phyloP scores from a whole-genome alignment of 768 basidiomycete species.

The Lactarius akahatsu region DNA sequence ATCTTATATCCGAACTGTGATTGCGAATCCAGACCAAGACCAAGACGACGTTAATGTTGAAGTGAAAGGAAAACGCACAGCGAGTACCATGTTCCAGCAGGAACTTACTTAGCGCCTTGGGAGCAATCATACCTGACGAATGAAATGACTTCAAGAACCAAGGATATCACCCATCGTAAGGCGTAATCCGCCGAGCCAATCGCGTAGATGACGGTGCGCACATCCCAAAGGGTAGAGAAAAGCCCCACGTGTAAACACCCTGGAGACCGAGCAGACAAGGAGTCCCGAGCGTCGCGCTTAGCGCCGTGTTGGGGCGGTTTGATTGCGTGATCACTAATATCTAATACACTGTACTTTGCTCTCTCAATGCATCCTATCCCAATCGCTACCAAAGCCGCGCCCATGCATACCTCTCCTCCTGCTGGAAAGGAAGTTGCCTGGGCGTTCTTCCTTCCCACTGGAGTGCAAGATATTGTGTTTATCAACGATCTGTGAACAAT shows the following conservation, averaged over 20 bases:
- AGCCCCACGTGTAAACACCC: slow-evolving; percentile 43
- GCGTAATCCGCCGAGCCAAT: not conserved
- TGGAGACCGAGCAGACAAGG: slow-evolving; percentile 30
- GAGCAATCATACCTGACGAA: slow-evolving; percentile 47
- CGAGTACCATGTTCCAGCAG: not conserved
- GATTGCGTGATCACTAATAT: not conserved
- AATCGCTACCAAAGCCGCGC: slow-evolving; percentile 29
- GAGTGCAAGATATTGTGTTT: slow-evolving; percentile 67
- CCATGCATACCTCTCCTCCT: slow-evolving; percentile 26
- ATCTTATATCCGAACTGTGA: slow-evolving; percentile 54
- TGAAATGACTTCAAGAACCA: slow-evolving; percentile 37
- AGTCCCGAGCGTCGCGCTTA: slow-evolving; percentile 22
- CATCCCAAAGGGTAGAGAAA: too few relatives aligned
- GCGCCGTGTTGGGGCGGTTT: slow-evolving; percentile 24
- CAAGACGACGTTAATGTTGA: too few relatives aligned
- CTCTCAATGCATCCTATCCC: slow-evolving; percentile 29
- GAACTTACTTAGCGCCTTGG: slow-evolving; percentile 54
- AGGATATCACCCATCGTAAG: slow-evolving; percentile 58
- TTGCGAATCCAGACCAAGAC: slow-evolving; percentile 47
- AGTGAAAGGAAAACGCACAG: slow-evolving; percentile 38
- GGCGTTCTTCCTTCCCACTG: slow-evolving; percentile 54
- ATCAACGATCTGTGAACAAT: slow-evolving; percentile 62
- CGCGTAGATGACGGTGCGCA: too few relatives aligned
- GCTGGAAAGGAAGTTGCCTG: slow-evolving; percentile 34
- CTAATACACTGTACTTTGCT: not conserved